These are phyloP conservation scores for Neoarthrinium moseri DNA, from an alignment of 2,329 filamentous ascomycete species.

Conservation along the genomic window DNA sequence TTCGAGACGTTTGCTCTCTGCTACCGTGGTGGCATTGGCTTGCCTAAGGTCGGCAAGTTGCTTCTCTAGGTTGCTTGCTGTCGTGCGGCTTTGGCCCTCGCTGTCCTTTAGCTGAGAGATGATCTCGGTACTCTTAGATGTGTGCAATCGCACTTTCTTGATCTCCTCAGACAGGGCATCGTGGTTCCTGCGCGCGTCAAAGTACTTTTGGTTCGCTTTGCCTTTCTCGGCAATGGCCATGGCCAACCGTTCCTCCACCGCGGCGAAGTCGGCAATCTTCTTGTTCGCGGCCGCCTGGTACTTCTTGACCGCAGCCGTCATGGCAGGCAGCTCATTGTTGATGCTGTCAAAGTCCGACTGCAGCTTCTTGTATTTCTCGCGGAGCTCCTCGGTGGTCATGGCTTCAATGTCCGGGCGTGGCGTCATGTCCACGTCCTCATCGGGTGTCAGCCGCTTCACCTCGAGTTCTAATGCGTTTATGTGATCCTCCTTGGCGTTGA, in stretches of 20 bases:
- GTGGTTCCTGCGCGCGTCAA: conserved; percentile 90
- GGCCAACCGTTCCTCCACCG: conserved; percentile 75
- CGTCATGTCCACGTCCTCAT: conserved; percentile 44
- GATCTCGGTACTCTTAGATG: conserved; percentile 87
- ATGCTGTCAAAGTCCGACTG: conserved; percentile 81
- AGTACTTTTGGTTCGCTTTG: conserved; percentile 98
- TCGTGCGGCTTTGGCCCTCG: conserved; percentile 71
- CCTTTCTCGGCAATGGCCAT: conserved; percentile 82
- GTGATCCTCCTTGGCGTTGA: conserved; percentile 74
- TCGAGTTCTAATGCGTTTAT: conserved; percentile 83
- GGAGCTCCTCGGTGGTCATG: conserved; percentile 69
- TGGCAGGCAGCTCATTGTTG: conserved; percentile 81
- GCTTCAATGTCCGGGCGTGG: conserved; percentile 52
- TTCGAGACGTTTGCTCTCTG: conserved; percentile 75
- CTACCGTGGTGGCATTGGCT: conserved; percentile 66
- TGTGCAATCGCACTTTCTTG: conserved; percentile 75
- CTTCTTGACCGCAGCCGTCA: conserved; percentile 90
- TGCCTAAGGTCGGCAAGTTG: conserved; percentile 82
- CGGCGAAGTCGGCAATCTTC: conserved; percentile 76
- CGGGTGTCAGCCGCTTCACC: conserved; percentile 65
- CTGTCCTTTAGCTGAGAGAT: conserved; percentile 91
- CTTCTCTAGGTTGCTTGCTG: conserved; percentile 86
- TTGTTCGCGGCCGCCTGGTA: conserved; percentile 80
- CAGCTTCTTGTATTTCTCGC: conserved; percentile 69
- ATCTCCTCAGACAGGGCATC: conserved; percentile 83